Evolutionary conservation across 73 alveolate species (phyloP), one percentile per base, ranked within the genome.

Genomic region (Durusdinium trenchii): DNA sequence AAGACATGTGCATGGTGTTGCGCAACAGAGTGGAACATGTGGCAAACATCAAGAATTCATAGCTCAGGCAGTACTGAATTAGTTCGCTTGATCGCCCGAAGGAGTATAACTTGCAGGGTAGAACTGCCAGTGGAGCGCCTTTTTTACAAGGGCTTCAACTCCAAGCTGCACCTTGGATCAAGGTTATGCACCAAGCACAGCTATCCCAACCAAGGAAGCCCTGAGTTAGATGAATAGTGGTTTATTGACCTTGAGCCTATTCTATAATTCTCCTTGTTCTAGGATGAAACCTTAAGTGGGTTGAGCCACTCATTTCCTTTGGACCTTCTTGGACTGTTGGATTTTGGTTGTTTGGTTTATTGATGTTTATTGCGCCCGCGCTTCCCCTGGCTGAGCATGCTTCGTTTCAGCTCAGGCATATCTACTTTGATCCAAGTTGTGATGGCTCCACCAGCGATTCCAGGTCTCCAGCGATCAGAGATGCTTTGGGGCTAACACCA

Each of bases 371-470:
- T 0, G 12, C 23, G 12, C 6, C 1, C 73, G n/a, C n/a, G 73
- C 69, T 57, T 57, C 23, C 23, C 1, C 18, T 60, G 81, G 81
- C 16, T 9, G 81, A 18, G n/a, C 16, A 42, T 32, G 36, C 1
- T 67, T 64, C 79, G 42, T 64, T 35, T 18, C 36, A 1, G n/a
- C 94, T 30, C 52, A 84, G 94, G 94, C 96, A 89, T 38, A 89
- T 89, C 81, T 89, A 89, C 61, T 89, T 89, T 40, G 96, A 89
- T 69, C 96, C 96, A 38, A 89, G 96, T n/a, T 89, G 96, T 46
- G 96, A 89, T 43, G 96, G 73, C 18, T 45, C 86, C 50, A 62
- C 96, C 42, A 46, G 85, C 78, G 96, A 89, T 60, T 62, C 96
- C 71, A 89, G 96, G 96, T 32, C 69, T 12, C 32, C n/a, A n/a